Evolutionary conservation across 129 eudicot species (phyloP).

Genomic region (Helianthus tuberosus): DNA sequence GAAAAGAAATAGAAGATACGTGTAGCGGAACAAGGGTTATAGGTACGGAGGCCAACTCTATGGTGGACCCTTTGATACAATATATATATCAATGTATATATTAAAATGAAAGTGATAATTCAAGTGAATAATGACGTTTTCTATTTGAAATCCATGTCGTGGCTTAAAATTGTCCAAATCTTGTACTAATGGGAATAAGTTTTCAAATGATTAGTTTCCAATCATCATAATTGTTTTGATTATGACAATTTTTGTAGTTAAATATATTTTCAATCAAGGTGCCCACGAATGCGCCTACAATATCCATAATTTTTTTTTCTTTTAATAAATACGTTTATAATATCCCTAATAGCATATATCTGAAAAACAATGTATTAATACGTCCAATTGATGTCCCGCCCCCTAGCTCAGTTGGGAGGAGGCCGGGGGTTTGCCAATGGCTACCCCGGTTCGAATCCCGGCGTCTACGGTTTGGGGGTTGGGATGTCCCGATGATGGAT

Average conservation of each 20-base stretch:
- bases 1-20: background rate
- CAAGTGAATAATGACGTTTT: background rate
- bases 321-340: background rate
- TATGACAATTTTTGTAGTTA: slow-evolving; percentile 11
- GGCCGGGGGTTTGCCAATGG: no score
- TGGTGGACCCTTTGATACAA: slow-evolving; percentile 7
- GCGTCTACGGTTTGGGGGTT: no score
- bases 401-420: no score
- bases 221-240: slow-evolving; percentile 21
- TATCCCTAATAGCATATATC: no score
- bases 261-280: slow-evolving; percentile 7
- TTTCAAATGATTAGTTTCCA: slow-evolving; percentile 3
- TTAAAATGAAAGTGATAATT: background rate
- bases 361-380: no score
- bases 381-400: no score
- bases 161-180: background rate
- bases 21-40: background rate
- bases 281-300: background rate
- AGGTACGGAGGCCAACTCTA: background rate
- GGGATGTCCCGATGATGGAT: no score
- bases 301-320: background rate
- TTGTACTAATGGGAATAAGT: background rate
- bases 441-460: no score
- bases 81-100: background rate
- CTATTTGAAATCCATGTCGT: background rate